A percentile compares a stretch with the other conserved stretches of the same genome.
These are phyloP conservation scores for Neurospora sp. DNA, from an alignment of 495 filamentous ascomycete genomes.

Conservation along the genomic window DNA sequence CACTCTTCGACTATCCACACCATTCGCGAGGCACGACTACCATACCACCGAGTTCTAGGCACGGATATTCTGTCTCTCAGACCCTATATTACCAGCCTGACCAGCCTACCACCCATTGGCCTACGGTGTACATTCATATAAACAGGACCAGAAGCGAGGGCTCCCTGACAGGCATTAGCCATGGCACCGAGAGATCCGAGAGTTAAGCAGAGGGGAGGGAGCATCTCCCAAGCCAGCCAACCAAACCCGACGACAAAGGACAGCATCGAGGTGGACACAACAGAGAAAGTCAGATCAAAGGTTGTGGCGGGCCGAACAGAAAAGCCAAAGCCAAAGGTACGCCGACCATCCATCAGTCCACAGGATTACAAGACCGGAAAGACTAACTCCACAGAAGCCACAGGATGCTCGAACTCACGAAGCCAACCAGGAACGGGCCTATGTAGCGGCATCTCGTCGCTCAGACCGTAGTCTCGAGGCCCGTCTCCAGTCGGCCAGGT, in stretches of 20 bases:
- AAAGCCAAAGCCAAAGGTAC: not conserved
- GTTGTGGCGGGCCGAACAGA: not conserved
- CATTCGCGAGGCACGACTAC: not conserved
- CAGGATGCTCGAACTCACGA: constrained; percentile 50
- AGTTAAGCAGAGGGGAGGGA: not conserved
- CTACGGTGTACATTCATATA: not conserved
- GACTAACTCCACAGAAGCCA: not conserved
- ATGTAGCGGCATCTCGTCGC: constrained; percentile 87
- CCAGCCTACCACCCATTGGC: not conserved
- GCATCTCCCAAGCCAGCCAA: not conserved
- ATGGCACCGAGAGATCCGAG: not conserved
- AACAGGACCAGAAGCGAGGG: not conserved
- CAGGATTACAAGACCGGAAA: not conserved
- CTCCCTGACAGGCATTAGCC: not conserved
- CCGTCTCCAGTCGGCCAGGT: constrained; percentile 73
- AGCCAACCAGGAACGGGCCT: constrained; percentile 91
- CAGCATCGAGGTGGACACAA: not conserved
- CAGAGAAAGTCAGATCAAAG: not conserved
- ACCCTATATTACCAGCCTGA: not conserved
- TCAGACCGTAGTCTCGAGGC: constrained; percentile 86
- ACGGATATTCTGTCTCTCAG: not conserved
- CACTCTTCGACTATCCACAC: not conserved
- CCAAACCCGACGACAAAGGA: not conserved
- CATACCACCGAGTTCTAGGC: not conserved
- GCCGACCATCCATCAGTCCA: not conserved